Evolutionary conservation across 2,329 filamentous ascomycete species (phyloP).

Genomic region (Claviceps sorghi): DNA sequence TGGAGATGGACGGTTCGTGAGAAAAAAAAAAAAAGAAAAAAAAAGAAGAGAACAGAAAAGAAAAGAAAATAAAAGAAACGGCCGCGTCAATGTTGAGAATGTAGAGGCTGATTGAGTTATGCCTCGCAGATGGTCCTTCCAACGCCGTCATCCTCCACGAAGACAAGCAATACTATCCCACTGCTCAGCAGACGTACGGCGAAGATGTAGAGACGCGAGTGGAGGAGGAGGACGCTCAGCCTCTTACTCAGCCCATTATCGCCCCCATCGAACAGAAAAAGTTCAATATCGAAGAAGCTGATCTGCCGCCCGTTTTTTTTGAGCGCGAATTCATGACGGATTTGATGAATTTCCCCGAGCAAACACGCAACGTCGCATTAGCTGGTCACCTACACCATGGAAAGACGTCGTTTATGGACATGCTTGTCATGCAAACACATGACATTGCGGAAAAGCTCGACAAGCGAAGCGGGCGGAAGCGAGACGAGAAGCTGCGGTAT

Average conservation of each 20-base stretch:
- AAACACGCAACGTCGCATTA: slow-evolving; percentile 83
- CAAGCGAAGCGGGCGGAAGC: slow-evolving; percentile 63
- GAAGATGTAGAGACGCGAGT: slow-evolving; percentile 89
- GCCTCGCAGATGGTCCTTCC: slow-evolving; percentile 55
- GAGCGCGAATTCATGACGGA: slow-evolving; percentile 88
- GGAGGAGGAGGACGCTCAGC: slow-evolving; percentile 92
- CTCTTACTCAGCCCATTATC: slow-evolving; percentile 82
- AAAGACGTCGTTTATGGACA: slow-evolving; percentile 97
- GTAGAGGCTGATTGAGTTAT: not conserved
- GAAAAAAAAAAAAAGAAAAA: not conserved
- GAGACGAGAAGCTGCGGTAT: slow-evolving; percentile 84
- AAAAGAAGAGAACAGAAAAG: too few relatives aligned
- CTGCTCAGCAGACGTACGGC: slow-evolving; percentile 91
- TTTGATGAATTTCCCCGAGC: slow-evolving; percentile 88
- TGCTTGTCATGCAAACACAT: slow-evolving; percentile 92
- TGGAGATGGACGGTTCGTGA: slow-evolving; percentile 71
- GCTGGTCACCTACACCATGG: slow-evolving; percentile 92
- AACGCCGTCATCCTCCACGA: slow-evolving; percentile 97
- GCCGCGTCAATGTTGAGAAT: not conserved
- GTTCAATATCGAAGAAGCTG: slow-evolving; percentile 83
- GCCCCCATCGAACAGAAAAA: slow-evolving; percentile 89
- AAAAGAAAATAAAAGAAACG: too few relatives aligned
- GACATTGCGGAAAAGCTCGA: slow-evolving; percentile 68
- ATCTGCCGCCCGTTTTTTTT: slow-evolving; percentile 78
- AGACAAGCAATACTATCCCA: slow-evolving; percentile 98